Evolutionary conservation across 495 filamentous ascomycete species (phyloP).

Genomic region (Penicillium canariense): DNA sequence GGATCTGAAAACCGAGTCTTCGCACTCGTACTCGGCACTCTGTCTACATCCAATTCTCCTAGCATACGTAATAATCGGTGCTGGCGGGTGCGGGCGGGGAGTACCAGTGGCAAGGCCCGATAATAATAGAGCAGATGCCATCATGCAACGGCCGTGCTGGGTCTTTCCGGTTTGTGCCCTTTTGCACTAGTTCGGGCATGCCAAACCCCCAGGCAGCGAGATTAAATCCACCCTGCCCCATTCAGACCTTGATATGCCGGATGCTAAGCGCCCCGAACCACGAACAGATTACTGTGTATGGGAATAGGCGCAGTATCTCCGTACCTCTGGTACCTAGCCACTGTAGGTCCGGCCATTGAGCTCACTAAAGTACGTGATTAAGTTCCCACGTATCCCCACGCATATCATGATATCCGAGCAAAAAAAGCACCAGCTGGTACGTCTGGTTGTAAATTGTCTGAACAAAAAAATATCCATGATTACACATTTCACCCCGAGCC

Average conservation of each 20-base stretch:
- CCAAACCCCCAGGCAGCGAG: constrained; percentile 5
- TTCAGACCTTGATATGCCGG: not conserved
- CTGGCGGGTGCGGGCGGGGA: constrained; percentile 18
- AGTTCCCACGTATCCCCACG: not conserved
- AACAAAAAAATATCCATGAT: constrained; percentile 3
- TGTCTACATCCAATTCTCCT: too few species aligned
- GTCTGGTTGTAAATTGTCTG: not conserved
- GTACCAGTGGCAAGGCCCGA: constrained; percentile 14
- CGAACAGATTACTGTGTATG: not conserved
- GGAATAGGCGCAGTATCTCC: too few species aligned
- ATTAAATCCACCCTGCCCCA: not conserved
- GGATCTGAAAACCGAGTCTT: too few species aligned
- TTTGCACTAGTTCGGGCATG: not conserved
- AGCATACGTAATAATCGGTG: constrained; percentile 17
- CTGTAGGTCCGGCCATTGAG: not conserved
- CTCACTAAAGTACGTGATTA: not conserved
- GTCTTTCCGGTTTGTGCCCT: not conserved
- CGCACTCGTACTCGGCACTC: too few species aligned
- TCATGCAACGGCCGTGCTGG: not conserved
- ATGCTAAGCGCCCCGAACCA: not conserved
- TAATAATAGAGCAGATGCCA: constrained; percentile 11
- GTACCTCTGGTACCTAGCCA: not conserved
- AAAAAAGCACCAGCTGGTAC: not conserved
- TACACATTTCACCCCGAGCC: constrained; percentile 9
- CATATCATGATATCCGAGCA: not conserved